Evolutionary conservation across 225 moss, liverwort and hornwort genomes (phyloP).

Genomic region (Anthoceros angustus): DNA sequence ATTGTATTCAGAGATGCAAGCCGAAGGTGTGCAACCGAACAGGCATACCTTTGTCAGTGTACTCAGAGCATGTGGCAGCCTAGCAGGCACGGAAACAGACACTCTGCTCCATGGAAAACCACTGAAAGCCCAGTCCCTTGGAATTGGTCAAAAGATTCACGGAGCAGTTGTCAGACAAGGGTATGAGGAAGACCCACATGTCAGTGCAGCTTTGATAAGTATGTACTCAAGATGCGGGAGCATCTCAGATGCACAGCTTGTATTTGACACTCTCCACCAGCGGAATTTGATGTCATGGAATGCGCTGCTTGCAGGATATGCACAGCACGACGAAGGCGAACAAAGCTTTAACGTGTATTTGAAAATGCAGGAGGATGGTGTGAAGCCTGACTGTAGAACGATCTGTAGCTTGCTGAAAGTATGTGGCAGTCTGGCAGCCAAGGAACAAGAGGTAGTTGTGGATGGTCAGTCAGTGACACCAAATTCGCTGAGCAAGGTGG

Average conservation of each 20-base stretch:
- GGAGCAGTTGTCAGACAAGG: not conserved
- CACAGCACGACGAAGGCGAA: not conserved
- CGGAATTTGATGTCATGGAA: not conserved
- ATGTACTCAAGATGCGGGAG: not conserved
- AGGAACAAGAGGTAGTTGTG: not conserved
- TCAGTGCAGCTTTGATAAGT: not conserved
- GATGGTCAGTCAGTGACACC: not conserved
- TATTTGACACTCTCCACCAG: not conserved
- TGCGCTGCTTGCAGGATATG: not conserved
- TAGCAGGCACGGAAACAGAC: not conserved
- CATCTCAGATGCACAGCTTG: not conserved
- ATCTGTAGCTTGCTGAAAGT: not conserved
- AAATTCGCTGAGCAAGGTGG: not conserved
- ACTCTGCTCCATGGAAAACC: not conserved
- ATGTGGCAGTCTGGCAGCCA: not conserved
- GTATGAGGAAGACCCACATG: not conserved
- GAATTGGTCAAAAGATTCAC: not conserved
- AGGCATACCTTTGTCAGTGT: not conserved
- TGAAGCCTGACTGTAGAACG: conserved; percentile 4
- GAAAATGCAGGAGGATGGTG: not conserved
- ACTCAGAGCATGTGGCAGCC: not conserved
- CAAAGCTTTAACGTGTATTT: not conserved
- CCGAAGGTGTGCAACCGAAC: not conserved
- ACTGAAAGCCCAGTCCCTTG: not conserved
- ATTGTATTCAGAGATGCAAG: not conserved